Percentiles rank a stretch among this genome's conserved stretches.
Conservation (phyloP, 371 early-diverging fungal species). For the Haplosporangium sp. region DNA sequence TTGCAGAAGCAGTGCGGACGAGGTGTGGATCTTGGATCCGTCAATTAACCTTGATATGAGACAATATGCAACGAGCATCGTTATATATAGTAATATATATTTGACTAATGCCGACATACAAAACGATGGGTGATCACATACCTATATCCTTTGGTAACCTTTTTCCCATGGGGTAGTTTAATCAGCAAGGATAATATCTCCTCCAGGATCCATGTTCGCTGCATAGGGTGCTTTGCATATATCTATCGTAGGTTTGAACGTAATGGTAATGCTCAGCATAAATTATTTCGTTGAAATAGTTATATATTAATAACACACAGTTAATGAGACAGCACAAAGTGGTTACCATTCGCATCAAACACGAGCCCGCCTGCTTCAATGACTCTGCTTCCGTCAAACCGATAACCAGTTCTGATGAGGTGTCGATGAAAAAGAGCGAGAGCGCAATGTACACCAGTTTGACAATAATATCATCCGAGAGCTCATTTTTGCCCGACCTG, state of each 20-base stretch:
- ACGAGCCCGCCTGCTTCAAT: slow-evolving; percentile 39
- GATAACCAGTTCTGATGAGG: slow-evolving; percentile 25
- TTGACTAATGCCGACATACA: neutral
- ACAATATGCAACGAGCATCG: neutral
- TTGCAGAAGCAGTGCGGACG: slow-evolving; percentile 84
- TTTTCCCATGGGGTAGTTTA: slow-evolving; percentile 67
- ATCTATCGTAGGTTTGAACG: slow-evolving; percentile 35
- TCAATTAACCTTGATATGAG: slow-evolving; percentile 61
- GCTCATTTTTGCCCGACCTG: slow-evolving; percentile 8
- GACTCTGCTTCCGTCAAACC: slow-evolving; percentile 38
- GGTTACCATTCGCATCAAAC: slow-evolving; percentile 30
- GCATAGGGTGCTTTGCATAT: slow-evolving; percentile 71
- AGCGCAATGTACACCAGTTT: slow-evolving; percentile 44
- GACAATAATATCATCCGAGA: slow-evolving; percentile 39
- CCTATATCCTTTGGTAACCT: slow-evolving; percentile 64
- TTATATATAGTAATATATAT: neutral
- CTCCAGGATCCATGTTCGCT: slow-evolving; percentile 85
- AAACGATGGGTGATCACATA: slow-evolving; percentile 6
- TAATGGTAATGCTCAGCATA: too few relatives aligned
- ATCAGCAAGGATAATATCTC: slow-evolving; percentile 83
- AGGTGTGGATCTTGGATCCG: slow-evolving; percentile 79
- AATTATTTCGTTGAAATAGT: neutral
- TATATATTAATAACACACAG: too few relatives aligned
- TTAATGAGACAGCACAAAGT: neutral
- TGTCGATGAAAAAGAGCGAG: slow-evolving; percentile 48